Evolutionary conservation across 75 land plant species (phyloP).

Genomic region (Pinus taeda): DNA sequence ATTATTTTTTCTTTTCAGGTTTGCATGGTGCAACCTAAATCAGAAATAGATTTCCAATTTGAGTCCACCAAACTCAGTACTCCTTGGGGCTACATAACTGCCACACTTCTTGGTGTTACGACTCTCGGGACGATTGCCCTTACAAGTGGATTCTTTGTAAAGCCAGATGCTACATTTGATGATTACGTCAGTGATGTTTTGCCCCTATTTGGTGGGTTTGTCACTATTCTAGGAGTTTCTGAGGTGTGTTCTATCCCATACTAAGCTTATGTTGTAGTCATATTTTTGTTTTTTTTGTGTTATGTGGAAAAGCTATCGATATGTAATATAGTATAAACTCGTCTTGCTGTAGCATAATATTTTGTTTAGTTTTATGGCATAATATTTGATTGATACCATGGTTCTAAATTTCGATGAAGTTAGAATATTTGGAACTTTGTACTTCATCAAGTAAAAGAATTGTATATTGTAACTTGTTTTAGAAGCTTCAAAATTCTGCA

Average conservation of each 20-base stretch:
- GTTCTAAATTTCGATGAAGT: too few species aligned
- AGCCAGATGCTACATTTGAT: conserved; percentile 87
- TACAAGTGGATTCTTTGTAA: conserved; percentile 89
- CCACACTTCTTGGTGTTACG: conserved; percentile 62
- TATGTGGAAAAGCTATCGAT: neutral
- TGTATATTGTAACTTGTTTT: too few species aligned
- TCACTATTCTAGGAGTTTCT: conserved; percentile 79
- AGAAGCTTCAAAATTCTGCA: too few species aligned
- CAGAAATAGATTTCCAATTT: conserved; percentile 89
- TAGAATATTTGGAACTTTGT: too few species aligned
- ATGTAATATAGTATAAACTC: too few species aligned
- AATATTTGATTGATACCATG: too few species aligned
- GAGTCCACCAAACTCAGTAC: conserved; percentile 72
- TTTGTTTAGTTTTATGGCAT: too few species aligned
- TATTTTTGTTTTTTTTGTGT: neutral
- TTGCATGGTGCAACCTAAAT: conserved; percentile 93
- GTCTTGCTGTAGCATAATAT: too few species aligned
- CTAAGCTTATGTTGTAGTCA: neutral
- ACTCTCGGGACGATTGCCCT: conserved; percentile 92
- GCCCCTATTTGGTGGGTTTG: conserved; percentile 87
- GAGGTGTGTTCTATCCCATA: conserved; percentile 52
- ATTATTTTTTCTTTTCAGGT: conserved; percentile 40
- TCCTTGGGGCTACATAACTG: conserved; percentile 74
- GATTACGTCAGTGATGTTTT: conserved; percentile 77
- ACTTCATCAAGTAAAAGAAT: neutral